These are phyloP conservation scores for Blastomyces silverae DNA, from an alignment of 2,329 filamentous ascomycete species.

Conservation along the genomic window DNA sequence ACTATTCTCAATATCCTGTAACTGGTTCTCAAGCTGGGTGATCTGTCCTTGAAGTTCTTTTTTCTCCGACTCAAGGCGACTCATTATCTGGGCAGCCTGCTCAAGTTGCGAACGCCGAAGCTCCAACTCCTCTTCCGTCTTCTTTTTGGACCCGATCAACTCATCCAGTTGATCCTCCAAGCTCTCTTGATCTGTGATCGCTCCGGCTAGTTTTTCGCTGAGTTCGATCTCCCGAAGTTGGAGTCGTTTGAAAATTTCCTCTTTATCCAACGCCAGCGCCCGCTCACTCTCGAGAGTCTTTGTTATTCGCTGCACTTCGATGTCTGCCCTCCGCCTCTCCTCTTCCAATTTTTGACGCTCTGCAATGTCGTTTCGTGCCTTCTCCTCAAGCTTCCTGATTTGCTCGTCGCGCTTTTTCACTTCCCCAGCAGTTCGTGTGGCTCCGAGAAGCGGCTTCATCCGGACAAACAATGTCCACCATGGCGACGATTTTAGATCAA, in stretches of 20 bases:
- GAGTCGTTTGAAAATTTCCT: conserved; percentile 97
- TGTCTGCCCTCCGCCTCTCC: conserved; percentile 76
- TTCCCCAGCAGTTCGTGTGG: conserved; percentile 83
- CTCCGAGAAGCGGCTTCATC: conserved; percentile 91
- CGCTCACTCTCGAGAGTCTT: conserved; percentile 93
- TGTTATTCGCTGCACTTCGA: conserved; percentile 82
- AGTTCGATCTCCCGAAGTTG: conserved; percentile 87
- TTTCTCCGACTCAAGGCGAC: conserved; percentile 80
- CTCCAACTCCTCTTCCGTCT: conserved; percentile 76
- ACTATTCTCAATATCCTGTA: conserved; percentile 62
- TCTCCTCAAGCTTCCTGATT: conserved; percentile 78
- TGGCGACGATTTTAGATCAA: conserved; percentile 81
- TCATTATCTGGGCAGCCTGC: conserved; percentile 82
- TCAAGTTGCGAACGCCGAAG: conserved; percentile 74
- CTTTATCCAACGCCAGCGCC: conserved; percentile 92
- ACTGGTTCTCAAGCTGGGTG: conserved; percentile 60
- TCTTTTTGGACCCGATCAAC: conserved; percentile 80
- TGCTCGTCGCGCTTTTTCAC: conserved; percentile 93
- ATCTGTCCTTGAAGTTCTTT: conserved; percentile 62
- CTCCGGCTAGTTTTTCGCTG: conserved; percentile 84
- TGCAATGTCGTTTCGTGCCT: conserved; percentile 68
- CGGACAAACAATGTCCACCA: conserved; percentile 96
- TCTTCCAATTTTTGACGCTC: conserved; percentile 80
- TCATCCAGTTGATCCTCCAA: conserved; percentile 90
- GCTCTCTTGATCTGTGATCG: conserved; percentile 87